Evolutionary conservation across 768 basidiomycete genomes (phyloP), one percentile per base, ranked within the genome.

Genomic region (Phanerochaete carnosa): DNA sequence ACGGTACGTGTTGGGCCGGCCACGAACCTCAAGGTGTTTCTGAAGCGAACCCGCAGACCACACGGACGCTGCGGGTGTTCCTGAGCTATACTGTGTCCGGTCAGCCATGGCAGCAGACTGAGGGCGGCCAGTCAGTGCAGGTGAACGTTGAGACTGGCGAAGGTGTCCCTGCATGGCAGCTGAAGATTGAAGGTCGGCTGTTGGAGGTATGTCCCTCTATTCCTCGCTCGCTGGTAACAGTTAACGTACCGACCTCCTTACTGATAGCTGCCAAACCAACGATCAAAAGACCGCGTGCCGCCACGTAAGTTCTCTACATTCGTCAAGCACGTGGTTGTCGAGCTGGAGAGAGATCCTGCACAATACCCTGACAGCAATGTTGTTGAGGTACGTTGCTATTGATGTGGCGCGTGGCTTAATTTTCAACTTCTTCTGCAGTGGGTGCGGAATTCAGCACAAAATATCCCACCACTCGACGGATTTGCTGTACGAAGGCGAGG

Each of bases 311-410:
- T 97, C 72, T 92, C 94, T 2, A 88, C 90, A 0, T 79, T 95
- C 65, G 81, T 97, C 58, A 92, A 92, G 70, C 80, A 86, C 29
- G 86, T 95, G 82, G 78, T 93, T 5, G 80, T 97, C 15, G 95
- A 98, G 66, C 76, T 96, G 33, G 95, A 96, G 66, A 83, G 92
- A 19, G 94, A 96, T 71, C 83, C 91, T 3, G 77, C 82, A 4
- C 72, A 91, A 47, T 95, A 91, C 69, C 83, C 90, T 1, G 93
- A 96, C 53, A 85, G 88, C 23, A 96, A 95, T 66, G 87, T 95
- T 16, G 86, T 96, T 35, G 95, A 97, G 84, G 95, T 94, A 63
- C 35, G 81, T 62, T 30, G 46, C 22, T 39, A 39, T 23, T 19
- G 5, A n/a, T n/a, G 6, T 8, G 3, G 15, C 26, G 2, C 33